phyloP scores from a whole-genome alignment of 2,329 filamentous ascomycete genomes.

The Aspergillus viridinutans region DNA sequence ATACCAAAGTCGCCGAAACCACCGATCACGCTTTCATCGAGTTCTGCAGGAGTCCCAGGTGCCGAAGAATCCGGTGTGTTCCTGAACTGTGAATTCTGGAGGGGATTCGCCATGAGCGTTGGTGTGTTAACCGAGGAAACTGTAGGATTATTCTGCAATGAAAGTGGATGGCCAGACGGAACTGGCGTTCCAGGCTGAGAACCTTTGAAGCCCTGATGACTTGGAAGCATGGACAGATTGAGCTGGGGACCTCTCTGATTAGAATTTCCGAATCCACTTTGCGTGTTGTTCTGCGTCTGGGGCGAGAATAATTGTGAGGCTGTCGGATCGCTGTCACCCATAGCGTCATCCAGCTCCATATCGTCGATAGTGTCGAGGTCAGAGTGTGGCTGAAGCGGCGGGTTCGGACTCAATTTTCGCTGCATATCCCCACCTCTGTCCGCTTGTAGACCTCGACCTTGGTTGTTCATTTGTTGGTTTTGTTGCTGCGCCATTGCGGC shows the following conservation, averaged over 20 bases:
- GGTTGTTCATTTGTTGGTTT: constrained; percentile 41
- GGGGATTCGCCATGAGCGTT: constrained; percentile 74
- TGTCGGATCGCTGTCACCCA: constrained; percentile 47
- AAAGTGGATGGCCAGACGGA: constrained; percentile 62
- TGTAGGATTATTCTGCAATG: constrained; percentile 86
- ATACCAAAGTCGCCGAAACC: constrained; percentile 60
- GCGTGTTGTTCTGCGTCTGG: constrained; percentile 65
- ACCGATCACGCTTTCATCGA: constrained; percentile 69
- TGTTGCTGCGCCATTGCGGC: constrained; percentile 49
- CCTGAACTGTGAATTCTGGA: constrained; percentile 53
- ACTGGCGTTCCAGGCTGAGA: constrained; percentile 85
- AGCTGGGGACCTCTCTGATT: constrained; percentile 62
- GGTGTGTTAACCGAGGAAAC: constrained; percentile 97
- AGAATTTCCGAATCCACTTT: constrained; percentile 56
- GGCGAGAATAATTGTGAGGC: constrained; percentile 46
- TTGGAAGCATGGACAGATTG: constrained; percentile 72
- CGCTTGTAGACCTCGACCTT: constrained; percentile 31
- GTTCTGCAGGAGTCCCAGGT: constrained; percentile 66
- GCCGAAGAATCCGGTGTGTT: constrained; percentile 62
- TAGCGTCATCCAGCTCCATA: constrained; percentile 93
- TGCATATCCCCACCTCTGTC: constrained; percentile 34
- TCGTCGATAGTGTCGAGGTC: constrained; percentile 85
- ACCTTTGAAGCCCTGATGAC: constrained; percentile 73
- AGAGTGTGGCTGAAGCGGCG: constrained; percentile 27
- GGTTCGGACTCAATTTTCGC: constrained; percentile 34